Evolutionary conservation across 192 early-diverging fungal genomes (phyloP).

Genomic region (Cetraspora pellucida): DNA sequence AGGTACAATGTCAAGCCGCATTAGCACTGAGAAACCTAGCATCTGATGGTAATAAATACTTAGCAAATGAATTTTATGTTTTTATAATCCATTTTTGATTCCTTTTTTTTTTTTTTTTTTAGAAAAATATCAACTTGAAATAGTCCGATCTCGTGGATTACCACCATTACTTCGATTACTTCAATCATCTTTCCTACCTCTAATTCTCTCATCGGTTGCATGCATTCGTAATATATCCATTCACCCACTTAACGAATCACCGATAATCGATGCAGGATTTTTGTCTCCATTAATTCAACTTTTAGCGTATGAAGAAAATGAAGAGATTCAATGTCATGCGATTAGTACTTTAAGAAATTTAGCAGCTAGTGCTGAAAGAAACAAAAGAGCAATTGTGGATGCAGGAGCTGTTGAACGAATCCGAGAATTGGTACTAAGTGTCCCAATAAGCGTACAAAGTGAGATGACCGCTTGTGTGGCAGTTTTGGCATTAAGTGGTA

Average conservation of each 20-base stretch:
- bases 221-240: constrained; percentile 91
- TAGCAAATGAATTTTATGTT: not conserved
- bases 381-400: constrained; percentile 74
- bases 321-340: constrained; percentile 86
- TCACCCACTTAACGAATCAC: constrained; percentile 81
- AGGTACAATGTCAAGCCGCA: constrained; percentile 87
- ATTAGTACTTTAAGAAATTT: constrained; percentile 84
- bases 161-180: constrained; percentile 72
- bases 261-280: constrained; percentile 80
- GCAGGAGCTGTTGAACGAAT: constrained; percentile 79
- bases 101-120: constrained; percentile 30
- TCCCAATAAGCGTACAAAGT: constrained; percentile 64
- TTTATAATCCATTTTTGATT: not conserved
- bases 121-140: constrained; percentile 85
- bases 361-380: constrained; percentile 75
- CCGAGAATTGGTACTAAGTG: constrained; percentile 54
- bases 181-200: constrained; percentile 71
- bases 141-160: constrained; percentile 76
- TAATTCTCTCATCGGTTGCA: constrained; percentile 82
- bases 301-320: constrained; percentile 67
- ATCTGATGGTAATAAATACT: constrained; percentile 59
- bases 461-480: constrained; percentile 87
- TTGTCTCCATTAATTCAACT: constrained; percentile 68
- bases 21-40: constrained; percentile 87
- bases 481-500: constrained; percentile 73